Conservation (phyloP, 306 rosid species). For the Fragaria vesca region DNA sequence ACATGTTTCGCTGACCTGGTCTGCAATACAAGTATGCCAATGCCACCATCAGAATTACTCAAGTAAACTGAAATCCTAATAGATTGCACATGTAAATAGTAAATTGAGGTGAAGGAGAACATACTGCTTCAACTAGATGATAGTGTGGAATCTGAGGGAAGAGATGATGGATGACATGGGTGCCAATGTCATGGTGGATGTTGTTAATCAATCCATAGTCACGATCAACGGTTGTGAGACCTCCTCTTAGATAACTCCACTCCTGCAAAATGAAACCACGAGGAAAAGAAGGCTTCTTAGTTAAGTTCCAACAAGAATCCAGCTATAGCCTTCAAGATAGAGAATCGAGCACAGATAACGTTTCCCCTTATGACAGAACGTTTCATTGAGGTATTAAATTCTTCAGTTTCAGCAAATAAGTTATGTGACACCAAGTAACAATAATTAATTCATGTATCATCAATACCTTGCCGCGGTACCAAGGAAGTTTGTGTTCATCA, state of each 20-base stretch:
- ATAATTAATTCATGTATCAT: neutral
- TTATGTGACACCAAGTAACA: neutral
- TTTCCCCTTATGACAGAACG: neutral
- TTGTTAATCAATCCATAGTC: conserved; percentile 87
- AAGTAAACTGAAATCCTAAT: neutral
- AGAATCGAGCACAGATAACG: neutral
- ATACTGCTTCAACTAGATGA: conserved; percentile 86
- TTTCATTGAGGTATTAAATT: neutral
- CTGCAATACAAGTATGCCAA: conserved; percentile 31
- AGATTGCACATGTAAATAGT: neutral
- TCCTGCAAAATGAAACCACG: conserved; percentile 45
- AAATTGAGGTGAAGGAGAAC: conserved; percentile 1
- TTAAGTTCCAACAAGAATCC: neutral
- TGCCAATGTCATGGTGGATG: conserved; percentile 94
- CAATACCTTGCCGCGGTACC: conserved; percentile 94
- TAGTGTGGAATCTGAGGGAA: conserved; percentile 98
- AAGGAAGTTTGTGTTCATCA: conserved; percentile 74
- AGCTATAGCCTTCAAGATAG: neutral
- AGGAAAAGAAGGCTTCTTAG: neutral
- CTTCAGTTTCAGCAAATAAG: neutral
- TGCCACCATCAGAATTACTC: neutral
- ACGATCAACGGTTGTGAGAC: conserved; percentile 86
- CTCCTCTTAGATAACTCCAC: conserved; percentile 91
- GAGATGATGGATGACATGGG: conserved; percentile 98
- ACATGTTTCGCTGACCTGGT: conserved; percentile 71